Evolutionary conservation across 2,329 filamentous ascomycete species (phyloP), one percentile per base, ranked within the genome.

Genomic region (Leptographium procerum): DNA sequence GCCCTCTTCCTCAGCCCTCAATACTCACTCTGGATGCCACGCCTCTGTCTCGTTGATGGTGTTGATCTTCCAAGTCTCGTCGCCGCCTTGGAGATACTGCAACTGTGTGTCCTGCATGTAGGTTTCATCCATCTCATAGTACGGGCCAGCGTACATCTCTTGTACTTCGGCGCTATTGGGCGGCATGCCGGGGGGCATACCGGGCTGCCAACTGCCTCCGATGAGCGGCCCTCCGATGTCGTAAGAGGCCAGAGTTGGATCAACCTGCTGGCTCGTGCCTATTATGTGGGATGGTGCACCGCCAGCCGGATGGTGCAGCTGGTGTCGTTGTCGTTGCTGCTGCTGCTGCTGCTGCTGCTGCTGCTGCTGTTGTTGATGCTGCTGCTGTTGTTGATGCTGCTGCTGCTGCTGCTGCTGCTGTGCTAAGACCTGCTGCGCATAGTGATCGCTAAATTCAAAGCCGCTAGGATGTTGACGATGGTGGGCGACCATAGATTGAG

Each of bases 51-150:
- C 62, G 22, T 59, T 51, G 8, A 65, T 57, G 8, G 62, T 52
- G 53, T 66, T 64, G 14, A 67, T 61, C 31, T 66, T 66, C 68
- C 68, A 69, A 26, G 64, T 63, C 19, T 66, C 64, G 4, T 64
- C 62, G 2, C 64, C 63, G 19, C 64, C 65, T 7, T 58, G 61
- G 6, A 63, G 59, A 45, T 63, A 64, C 22, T 63, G 61, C 19
- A 63, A 29, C 45, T 64, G 61, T 1, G 34, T 22, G 10, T 63
- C 61, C 24, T 64, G 59, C 10, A 65, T 61, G 31, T 66, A 62
- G n/a, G 62, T 65, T 56, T 69, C 67, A 13, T 66, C 62, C 11
- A 67, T 58, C n/a, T 66, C 65, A 22, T 65, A 62, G 52, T 61
- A 69, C 34, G 65, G 65, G 47, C 62, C 63, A 3, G 67, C 54